Base-by-base conservation (phyloP, 2,329 filamentous ascomycete genomes). In the Ophiostoma sp. region DNA sequence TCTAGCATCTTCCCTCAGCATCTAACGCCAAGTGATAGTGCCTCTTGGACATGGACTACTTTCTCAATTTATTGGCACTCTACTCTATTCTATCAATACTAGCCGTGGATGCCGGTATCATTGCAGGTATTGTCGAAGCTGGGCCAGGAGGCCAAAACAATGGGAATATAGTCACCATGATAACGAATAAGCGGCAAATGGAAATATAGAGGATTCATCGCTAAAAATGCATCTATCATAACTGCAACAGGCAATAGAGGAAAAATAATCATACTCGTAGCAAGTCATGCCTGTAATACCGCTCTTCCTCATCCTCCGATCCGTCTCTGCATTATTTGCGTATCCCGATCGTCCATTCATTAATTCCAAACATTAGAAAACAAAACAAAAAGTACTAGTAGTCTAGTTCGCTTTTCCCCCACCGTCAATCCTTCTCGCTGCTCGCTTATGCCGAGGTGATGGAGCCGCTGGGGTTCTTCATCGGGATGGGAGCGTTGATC, bases 401-500 rank as follows among this genome's bases (percentile, higher is more conserved):
- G 6, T 33, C 27, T 60, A 60, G 54, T 60, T 54, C 54, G 54
- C 57, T 62, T 62, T 62, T 62, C 57, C 57, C n/a, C 44, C 20
- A 20, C 8, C 27, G 20, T 54, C n/a, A 23, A 8, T 10, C 13
- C 13, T 7, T 62, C 27, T 33, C 27, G 17, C 7, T 33, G 1
- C 44, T 15, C n/a, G n/a, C n/a, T 35, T 68, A 68, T 11, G 64
- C 35, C 62, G 69, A 70, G 54, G 44, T 68, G 41, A 72, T n/a
- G 10, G 72, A 73, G 57, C 44, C 69, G 20, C 65, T 68, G 68
- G 71, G 72, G 70, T 72, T 73, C 48, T 69, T 67, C 52, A 72
- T 44, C 41, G 70, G 71, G 41, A 73, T 71, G 3, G 71, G 72
- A 3, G 68, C 70, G 62, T 68, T 68, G 11, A 72, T 27, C 67